phyloP scores from a whole-genome alignment of 1,284 basidiomycete species.

The Moesziomyces sp. region DNA sequence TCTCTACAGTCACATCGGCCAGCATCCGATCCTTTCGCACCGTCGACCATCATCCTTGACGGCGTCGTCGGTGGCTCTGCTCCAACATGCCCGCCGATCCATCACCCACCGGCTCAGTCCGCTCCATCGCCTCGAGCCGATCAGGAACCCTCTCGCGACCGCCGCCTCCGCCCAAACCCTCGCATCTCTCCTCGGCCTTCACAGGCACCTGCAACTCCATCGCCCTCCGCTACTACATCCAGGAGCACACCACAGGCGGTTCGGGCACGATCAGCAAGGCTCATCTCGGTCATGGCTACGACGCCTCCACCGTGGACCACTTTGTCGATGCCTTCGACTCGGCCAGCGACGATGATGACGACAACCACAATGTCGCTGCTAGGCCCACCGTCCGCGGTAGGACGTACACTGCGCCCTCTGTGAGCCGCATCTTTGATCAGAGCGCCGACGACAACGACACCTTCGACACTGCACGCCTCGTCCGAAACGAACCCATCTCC shows the following conservation, averaged over 20 bases:
- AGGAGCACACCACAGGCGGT: constrained; percentile 45
- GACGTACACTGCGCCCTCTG: constrained; percentile 45
- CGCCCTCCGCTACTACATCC: constrained; percentile 53
- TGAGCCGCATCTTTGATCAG: constrained; percentile 28
- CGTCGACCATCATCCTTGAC: background rate
- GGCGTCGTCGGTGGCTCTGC: background rate
- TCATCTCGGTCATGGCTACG: constrained; percentile 39
- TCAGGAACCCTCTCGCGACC: constrained; percentile 41
- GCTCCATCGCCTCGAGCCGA: constrained; percentile 22
- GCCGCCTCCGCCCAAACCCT: constrained; percentile 51
- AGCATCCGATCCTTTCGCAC: background rate
- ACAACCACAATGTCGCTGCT: background rate
- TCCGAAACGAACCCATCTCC: constrained; percentile 38
- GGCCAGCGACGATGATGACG: constrained; percentile 23
- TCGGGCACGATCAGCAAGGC: constrained; percentile 35
- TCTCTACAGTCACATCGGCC: background rate
- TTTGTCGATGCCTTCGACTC: constrained; percentile 40
- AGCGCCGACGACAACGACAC: constrained; percentile 15
- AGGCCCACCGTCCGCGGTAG: constrained; percentile 24
- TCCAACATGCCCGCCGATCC: constrained; percentile 6
- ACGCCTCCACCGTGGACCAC: constrained; percentile 21
- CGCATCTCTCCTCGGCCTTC: constrained; percentile 50
- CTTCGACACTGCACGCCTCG: constrained; percentile 22
- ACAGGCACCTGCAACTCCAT: constrained; percentile 58
- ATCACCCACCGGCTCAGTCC: constrained; percentile 22